Percentiles rank a stretch among this genome's conserved stretches.
These are phyloP conservation scores for Paxillus ammoniavirescens DNA, from an alignment of 768 basidiomycete genomes.

Conservation along the genomic window DNA sequence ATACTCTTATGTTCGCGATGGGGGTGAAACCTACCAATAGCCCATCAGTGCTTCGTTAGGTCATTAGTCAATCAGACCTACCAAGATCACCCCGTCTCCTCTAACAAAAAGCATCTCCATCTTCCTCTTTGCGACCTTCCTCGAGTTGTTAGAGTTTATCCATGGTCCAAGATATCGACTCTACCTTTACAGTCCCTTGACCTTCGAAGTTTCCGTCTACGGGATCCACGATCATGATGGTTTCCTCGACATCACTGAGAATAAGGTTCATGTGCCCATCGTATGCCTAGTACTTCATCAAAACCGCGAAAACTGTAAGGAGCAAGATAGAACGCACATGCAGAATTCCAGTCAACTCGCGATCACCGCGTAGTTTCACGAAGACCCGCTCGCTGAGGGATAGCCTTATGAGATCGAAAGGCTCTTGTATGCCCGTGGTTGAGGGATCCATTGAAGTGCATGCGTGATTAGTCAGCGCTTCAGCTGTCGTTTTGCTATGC, in stretches of 20 bases:
- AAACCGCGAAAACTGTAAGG: conserved; percentile 2
- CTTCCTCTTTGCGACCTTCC: conserved; percentile 86
- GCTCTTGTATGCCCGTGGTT: conserved; percentile 83
- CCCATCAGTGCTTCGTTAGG: conserved; percentile 10
- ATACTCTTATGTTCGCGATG: conserved; percentile 58
- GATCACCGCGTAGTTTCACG: conserved; percentile 94
- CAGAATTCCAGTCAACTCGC: conserved; percentile 86
- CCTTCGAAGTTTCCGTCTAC: conserved; percentile 61
- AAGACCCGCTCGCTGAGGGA: conserved; percentile 97
- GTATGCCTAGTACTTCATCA: conserved; percentile 68
- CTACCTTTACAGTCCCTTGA: conserved; percentile 66
- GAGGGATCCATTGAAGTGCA: conserved; percentile 59
- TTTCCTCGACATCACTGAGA: conserved; percentile 96
- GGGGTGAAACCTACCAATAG: conserved; percentile 67
- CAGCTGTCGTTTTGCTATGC: conserved; percentile 23
- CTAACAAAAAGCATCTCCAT: conserved; percentile 98
- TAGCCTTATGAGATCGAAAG: conserved; percentile 94
- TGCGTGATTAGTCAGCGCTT: conserved; percentile 24
- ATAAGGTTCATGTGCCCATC: conserved; percentile 99
- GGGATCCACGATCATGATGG: conserved; percentile 90
- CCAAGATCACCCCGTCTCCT: conserved; percentile 96
- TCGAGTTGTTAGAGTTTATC: conserved; percentile 1
- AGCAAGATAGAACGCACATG: conserved; percentile 63
- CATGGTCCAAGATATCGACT: not conserved
- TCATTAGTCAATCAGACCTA: conserved; percentile 36